Conservation (phyloP, 2,329 filamentous ascomycete genomes). For the Colletotrichum phormii region DNA sequence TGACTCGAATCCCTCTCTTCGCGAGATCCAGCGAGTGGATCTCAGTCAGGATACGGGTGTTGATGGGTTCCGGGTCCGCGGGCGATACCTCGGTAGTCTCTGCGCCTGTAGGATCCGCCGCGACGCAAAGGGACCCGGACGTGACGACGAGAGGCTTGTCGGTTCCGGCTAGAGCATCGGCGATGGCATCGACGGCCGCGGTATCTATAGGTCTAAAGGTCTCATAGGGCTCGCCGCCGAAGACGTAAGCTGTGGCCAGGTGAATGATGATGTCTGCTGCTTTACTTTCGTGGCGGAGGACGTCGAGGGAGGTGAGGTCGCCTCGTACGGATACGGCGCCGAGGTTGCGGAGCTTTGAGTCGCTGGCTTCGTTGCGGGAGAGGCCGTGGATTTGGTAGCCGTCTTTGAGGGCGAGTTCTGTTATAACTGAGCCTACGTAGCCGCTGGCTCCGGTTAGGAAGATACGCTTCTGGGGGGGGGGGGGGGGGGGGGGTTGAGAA, state of each 20-base stretch:
- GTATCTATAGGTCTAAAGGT: conserved; percentile 44
- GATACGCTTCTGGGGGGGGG: conserved; percentile 14
- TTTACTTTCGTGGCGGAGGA: conserved; percentile 50
- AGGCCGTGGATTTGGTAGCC: conserved; percentile 53
- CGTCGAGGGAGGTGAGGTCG: conserved; percentile 50
- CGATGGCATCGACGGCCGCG: conserved; percentile 51
- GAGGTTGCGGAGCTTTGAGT: conserved; percentile 48
- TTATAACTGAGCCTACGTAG: conserved; percentile 51
- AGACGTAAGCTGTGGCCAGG: conserved; percentile 50
- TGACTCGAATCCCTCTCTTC: conserved; percentile 48
- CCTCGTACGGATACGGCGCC: conserved; percentile 55
- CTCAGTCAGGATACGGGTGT: conserved; percentile 44
- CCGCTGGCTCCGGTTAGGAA: conserved; percentile 56
- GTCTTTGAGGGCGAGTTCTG: conserved; percentile 47
- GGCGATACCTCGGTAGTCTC: conserved; percentile 44
- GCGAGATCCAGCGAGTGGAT: conserved; percentile 44
- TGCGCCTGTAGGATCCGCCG: conserved; percentile 41
- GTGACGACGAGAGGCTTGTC: conserved; percentile 50
- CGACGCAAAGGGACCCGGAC: conserved; percentile 44
- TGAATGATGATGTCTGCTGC: conserved; percentile 57
- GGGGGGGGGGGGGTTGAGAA: neutral
- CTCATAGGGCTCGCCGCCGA: conserved; percentile 43
- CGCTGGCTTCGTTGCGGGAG: conserved; percentile 40
- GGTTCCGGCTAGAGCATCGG: conserved; percentile 45
- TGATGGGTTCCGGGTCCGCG: conserved; percentile 38